These are phyloP conservation scores for Serendipita sp. DNA, from an alignment of 768 basidiomycete species.

Conservation along the genomic window DNA sequence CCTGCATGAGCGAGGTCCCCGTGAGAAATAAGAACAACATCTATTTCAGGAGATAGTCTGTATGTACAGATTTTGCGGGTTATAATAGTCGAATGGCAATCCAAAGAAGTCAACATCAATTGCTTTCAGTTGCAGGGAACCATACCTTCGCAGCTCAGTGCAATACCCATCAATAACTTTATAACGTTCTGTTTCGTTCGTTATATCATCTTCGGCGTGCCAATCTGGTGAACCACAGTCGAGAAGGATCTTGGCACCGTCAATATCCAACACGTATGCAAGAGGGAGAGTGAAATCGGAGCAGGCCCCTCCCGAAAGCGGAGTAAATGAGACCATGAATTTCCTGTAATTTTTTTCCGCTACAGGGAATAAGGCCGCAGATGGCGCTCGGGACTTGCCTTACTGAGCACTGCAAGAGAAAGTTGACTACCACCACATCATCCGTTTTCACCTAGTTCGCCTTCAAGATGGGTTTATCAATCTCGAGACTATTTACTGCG, in stretches of 20 bases:
- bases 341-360: not conserved
- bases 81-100: not conserved
- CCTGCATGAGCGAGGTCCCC: slow-evolving; percentile 82
- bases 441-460: not conserved
- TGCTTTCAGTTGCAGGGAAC: not conserved
- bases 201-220: slow-evolving; percentile 39
- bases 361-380: not conserved
- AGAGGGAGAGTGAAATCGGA: slow-evolving; percentile 47
- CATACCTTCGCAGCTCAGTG: not conserved
- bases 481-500: slow-evolving; percentile 45
- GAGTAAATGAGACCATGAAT: slow-evolving; percentile 85
- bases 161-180: slow-evolving; percentile 15
- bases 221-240: slow-evolving; percentile 91
- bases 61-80: not conserved
- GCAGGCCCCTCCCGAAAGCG: slow-evolving; percentile 71
- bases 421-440: not conserved
- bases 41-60: slow-evolving; percentile 64
- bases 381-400: too few relatives aligned
- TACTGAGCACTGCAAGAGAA: not conserved
- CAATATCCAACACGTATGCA: slow-evolving; percentile 80
- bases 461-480: slow-evolving; percentile 24
- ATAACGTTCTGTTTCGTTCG: slow-evolving; percentile 30
- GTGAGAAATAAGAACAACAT: slow-evolving; percentile 87
- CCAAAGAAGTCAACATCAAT: not conserved
- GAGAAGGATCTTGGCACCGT: slow-evolving; percentile 82